Percentiles rank a stretch among this genome's conserved stretches.
phyloP scores from a whole-genome alignment of 306 rosid species.

The Sophora flavescens region DNA sequence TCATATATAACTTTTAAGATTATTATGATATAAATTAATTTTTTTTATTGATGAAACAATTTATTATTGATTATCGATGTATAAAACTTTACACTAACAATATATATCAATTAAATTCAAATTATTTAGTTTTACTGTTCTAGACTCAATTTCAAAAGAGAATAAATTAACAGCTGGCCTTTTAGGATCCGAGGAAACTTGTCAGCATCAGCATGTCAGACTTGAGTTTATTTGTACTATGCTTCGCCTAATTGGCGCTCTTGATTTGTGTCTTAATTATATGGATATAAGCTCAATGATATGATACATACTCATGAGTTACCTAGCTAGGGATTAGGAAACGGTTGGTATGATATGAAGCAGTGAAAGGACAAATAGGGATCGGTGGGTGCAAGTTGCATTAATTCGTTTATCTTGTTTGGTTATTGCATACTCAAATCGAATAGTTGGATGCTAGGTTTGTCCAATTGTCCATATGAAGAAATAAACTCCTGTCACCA shows the following conservation, averaged over 20 bases:
- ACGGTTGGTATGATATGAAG: background rate
- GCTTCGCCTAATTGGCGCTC: conserved; percentile 1
- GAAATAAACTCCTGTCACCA: background rate
- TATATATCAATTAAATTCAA: too few species aligned
- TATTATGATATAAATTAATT: too few species aligned
- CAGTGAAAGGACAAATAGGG: conserved; percentile 19
- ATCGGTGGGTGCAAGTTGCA: conserved; percentile 21
- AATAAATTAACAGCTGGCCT: background rate
- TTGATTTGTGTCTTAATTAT: background rate
- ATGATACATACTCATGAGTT: background rate
- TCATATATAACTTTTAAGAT: too few species aligned
- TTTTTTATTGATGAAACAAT: too few species aligned
- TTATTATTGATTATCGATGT: too few species aligned
- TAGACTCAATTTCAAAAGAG: background rate
- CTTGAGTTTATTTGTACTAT: background rate
- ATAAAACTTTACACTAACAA: too few species aligned
- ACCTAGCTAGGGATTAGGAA: background rate
- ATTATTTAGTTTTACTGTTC: too few species aligned
- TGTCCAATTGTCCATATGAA: background rate
- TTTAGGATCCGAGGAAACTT: conserved; percentile 16
- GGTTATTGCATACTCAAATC: conserved; percentile 19
- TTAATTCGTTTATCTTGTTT: conserved; percentile 14
- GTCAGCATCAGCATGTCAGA: background rate
- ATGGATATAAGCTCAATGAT: background rate
- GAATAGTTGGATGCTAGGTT: background rate